Conservation (phyloP, 331 rosid species). For the Quercus lobata region DNA sequence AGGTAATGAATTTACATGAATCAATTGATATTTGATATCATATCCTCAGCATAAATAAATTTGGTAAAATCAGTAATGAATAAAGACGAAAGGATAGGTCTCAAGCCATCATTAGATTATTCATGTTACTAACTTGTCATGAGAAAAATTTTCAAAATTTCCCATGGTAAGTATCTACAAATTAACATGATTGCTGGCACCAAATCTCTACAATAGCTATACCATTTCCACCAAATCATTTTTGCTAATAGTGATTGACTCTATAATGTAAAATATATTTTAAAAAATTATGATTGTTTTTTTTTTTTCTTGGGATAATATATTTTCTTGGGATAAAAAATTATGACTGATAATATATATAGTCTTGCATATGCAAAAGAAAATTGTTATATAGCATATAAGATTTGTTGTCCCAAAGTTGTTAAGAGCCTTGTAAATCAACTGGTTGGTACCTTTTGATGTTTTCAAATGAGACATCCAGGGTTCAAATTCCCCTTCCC, state of each 20-base stretch:
- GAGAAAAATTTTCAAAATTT: neutral
- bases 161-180: neutral
- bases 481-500: too few species aligned
- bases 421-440: too few species aligned
- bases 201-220: neutral
- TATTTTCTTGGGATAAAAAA: too few species aligned
- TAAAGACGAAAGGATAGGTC: neutral
- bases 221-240: neutral
- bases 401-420: neutral
- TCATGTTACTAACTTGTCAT: neutral
- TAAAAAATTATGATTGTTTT: neutral
- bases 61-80: neutral
- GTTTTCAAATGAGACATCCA: too few species aligned
- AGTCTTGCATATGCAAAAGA: neutral
- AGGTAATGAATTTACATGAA: slow-evolving; percentile 4
- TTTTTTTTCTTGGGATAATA: neutral
- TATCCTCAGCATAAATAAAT: neutral
- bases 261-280: neutral
- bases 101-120: neutral
- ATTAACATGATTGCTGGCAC: neutral
- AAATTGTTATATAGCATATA: neutral
- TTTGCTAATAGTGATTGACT: too few species aligned
- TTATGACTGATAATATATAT: neutral
- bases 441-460: too few species aligned
- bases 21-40: neutral